These are phyloP conservation scores for Emiliania huxleyi DNA, from an alignment of 78 protist species.

Conservation along the genomic window DNA sequence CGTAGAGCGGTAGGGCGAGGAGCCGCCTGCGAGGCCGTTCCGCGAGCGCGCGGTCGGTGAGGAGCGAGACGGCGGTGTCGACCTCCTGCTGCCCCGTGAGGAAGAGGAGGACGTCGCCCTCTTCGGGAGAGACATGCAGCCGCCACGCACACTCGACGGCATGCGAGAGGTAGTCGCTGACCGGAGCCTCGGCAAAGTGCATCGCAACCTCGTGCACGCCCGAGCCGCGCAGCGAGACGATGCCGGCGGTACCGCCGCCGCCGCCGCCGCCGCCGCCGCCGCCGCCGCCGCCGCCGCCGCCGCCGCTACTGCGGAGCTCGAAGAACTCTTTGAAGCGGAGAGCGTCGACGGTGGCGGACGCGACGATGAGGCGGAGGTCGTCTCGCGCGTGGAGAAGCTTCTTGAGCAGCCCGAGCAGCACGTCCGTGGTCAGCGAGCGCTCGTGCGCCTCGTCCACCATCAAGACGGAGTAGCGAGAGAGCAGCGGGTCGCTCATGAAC, in stretches of 20 bases:
- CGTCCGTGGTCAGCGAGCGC: slow-evolving; percentile 72
- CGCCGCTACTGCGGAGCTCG: background rate
- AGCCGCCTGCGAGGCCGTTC: slow-evolving; percentile 60
- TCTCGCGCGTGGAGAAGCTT: slow-evolving; percentile 26
- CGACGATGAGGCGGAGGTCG: slow-evolving; percentile 80
- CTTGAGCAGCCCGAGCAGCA: slow-evolving; percentile 55
- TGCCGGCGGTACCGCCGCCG: background rate
- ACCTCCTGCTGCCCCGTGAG: slow-evolving; percentile 96
- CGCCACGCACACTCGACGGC: slow-evolving; percentile 81
- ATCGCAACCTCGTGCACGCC: background rate
- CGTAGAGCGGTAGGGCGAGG: slow-evolving; percentile 83
- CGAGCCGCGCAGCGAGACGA: background rate
- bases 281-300: background rate
- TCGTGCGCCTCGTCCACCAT: slow-evolving; percentile 98
- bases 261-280: background rate
- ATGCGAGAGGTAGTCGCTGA: background rate
- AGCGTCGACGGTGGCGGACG: slow-evolving; percentile 93
- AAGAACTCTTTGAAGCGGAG: slow-evolving; percentile 43
- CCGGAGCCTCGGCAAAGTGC: background rate
- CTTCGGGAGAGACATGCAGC: slow-evolving; percentile 84
- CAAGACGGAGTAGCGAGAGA: slow-evolving; percentile 73
- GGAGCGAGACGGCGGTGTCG: slow-evolving; percentile 72
- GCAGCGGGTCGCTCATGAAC: slow-evolving; percentile 76
- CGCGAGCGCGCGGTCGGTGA: slow-evolving; percentile 75
- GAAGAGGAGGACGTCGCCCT: slow-evolving; percentile 90